phyloP scores from a whole-genome alignment of 768 basidiomycete species.

The Russula dissimulans region DNA sequence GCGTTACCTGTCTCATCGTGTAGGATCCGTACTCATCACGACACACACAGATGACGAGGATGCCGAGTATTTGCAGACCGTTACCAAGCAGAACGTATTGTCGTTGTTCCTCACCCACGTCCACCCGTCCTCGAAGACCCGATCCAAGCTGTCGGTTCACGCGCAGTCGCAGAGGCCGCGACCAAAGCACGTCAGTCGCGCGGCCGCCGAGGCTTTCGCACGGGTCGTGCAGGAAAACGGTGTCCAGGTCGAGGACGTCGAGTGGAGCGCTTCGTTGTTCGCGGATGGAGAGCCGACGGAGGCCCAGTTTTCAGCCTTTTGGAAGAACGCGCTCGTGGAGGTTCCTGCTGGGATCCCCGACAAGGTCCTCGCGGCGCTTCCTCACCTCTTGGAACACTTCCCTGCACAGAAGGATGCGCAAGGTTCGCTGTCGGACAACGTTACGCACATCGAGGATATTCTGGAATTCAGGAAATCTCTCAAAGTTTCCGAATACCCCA shows the following conservation, averaged over 20 bases:
- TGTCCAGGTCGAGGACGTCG: slow-evolving; percentile 41
- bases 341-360: slow-evolving; percentile 32
- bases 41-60: slow-evolving; percentile 55
- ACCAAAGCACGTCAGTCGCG: slow-evolving; percentile 50
- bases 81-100: slow-evolving; percentile 71
- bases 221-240: slow-evolving; percentile 38
- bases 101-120: slow-evolving; percentile 59
- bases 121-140: slow-evolving; percentile 56
- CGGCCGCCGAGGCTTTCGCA: slow-evolving; percentile 57
- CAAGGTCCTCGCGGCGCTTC: slow-evolving; percentile 45
- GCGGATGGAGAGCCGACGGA: slow-evolving; percentile 46
- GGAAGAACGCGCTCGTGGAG: slow-evolving; percentile 35
- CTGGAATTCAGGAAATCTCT: slow-evolving; percentile 57
- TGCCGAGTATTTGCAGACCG: slow-evolving; percentile 47
- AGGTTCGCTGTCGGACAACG: slow-evolving; percentile 37
- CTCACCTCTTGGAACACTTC: slow-evolving; percentile 44
- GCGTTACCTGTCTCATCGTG: slow-evolving; percentile 24
- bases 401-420: slow-evolving; percentile 47
- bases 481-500: slow-evolving; percentile 44
- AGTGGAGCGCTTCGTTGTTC: slow-evolving; percentile 43
- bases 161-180: slow-evolving; percentile 60
- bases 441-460: slow-evolving; percentile 56
- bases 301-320: slow-evolving; percentile 55
- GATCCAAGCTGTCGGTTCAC: slow-evolving; percentile 82
- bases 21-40: not conserved